phyloP scores from a whole-genome alignment of 176 grass and related monocot species.

The Eragrostis curvula region DNA sequence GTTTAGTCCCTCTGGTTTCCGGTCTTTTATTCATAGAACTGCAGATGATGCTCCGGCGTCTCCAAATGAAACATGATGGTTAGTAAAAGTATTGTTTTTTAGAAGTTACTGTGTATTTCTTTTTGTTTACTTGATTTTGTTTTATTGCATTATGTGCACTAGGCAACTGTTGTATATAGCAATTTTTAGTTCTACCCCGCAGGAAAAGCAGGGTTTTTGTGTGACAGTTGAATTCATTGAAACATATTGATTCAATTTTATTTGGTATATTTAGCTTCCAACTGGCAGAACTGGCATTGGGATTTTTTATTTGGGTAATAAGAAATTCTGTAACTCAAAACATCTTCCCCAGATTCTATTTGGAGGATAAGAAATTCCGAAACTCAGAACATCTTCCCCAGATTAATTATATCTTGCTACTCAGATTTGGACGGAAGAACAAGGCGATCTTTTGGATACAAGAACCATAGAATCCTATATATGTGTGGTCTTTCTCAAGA shows the following conservation, averaged over 20 bases:
- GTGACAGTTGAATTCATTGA: conserved; percentile 40
- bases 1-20: conserved; percentile 74
- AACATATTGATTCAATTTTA: not conserved
- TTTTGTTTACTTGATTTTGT: conserved; percentile 23
- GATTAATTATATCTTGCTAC: conserved; percentile 1
- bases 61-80: conserved; percentile 52
- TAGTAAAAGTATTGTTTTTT: conserved; percentile 10
- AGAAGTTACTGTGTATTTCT: conserved; percentile 16
- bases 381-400: not conserved
- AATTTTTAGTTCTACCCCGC: conserved; percentile 36
- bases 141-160: not conserved
- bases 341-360: not conserved
- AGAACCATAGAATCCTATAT: not conserved
- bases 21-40: conserved; percentile 56
- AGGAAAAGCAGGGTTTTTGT: conserved; percentile 5
- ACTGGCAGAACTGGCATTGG: not conserved
- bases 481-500: not conserved
- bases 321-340: not conserved
- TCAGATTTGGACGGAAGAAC: not conserved
- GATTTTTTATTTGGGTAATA: not conserved
- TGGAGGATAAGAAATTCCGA: not conserved
- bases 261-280: conserved; percentile 9
- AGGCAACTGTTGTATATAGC: conserved; percentile 10
- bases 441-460: conserved; percentile 3
- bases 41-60: conserved; percentile 44